Evolutionary conservation across 805 yeast species (phyloP), one percentile per base, ranked within the genome.

Genomic region (Lipomyces sp.): DNA sequence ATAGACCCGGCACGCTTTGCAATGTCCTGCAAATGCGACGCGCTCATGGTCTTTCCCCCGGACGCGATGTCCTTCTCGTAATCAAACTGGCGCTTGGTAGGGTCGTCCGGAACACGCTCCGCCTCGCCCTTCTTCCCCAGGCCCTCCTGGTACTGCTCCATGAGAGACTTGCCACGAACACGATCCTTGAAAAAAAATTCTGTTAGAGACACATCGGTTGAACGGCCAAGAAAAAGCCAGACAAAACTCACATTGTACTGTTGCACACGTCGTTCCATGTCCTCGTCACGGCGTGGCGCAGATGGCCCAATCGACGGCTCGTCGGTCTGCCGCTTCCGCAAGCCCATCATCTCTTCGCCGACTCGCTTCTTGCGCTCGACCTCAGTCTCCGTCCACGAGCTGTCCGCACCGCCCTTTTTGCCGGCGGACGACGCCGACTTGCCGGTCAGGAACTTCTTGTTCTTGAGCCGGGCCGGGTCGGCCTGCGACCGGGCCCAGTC

Each of bases 331-430:
- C 29, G 49, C 14, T 39, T 35, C 14, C 58, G 35, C 19, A 57
- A 36, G 13, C 61, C 61, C 59, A 58, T 47, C 60, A 58, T 50
- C 44, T 58, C 61, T 39, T 58, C 61, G 2, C 47, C 59, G 18
- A 58, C n/a, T 18, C 61, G 45, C 42, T 51, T 53, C 44, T 46
- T 50, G 18, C 61, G 47, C 24, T 58, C 61, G 8, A 38, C 42
- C 26, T 54, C 61, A 2, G 53, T 58, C 40, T 58, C 61, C 26
- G 42, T 52, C 61, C 61, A 58, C 32, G 51, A 32, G 13, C 41
- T 18, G 22, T 53, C 60, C 7, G 45, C n/a, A 13, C 43, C 54
- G 1, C 39, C 26, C 28, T 38, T 47, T 16, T 32, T 31, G 18
- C 38, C 45, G 8, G 36, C 22, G 8, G 46, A 21, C 14, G 50